phyloP scores from a whole-genome alignment of 371 early-diverging fungal species.

The Rhizopus microsporus region DNA sequence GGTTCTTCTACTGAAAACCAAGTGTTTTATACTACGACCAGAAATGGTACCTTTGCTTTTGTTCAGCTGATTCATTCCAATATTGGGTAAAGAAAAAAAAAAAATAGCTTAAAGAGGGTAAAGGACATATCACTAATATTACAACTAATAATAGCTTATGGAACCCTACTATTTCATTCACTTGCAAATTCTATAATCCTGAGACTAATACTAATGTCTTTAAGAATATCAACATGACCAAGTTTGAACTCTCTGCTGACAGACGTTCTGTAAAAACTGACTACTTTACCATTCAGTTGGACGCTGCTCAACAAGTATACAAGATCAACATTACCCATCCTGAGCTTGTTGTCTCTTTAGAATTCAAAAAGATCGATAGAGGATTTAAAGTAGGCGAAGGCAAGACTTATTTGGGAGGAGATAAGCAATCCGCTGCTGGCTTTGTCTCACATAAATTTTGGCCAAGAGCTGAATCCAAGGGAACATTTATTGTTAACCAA shows the following conservation, averaged over 20 bases:
- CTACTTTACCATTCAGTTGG: slow-evolving; percentile 62
- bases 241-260: slow-evolving; percentile 70
- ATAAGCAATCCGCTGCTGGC: slow-evolving; percentile 47
- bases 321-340: slow-evolving; percentile 60
- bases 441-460: slow-evolving; percentile 80
- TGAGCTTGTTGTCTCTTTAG: slow-evolving; percentile 67
- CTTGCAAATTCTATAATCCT: slow-evolving; percentile 73
- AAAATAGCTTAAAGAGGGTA: not conserved
- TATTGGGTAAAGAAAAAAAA: slow-evolving; percentile 59
- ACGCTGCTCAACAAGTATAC: slow-evolving; percentile 53
- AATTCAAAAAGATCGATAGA: slow-evolving; percentile 64
- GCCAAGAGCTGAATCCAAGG: slow-evolving; percentile 76
- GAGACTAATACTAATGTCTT: slow-evolving; percentile 64
- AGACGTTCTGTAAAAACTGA: slow-evolving; percentile 74
- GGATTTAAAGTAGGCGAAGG: slow-evolving; percentile 85
- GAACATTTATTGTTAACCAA: slow-evolving; percentile 73
- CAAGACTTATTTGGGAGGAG: slow-evolving; percentile 68
- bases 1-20: slow-evolving; percentile 89
- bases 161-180: slow-evolving; percentile 76
- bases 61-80: slow-evolving; percentile 87
- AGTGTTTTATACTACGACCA: slow-evolving; percentile 80
- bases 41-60: slow-evolving; percentile 76
- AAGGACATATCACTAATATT: not conserved
- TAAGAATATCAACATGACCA: slow-evolving; percentile 71
- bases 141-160: slow-evolving; percentile 29